Evolutionary conservation across 176 grass and related monocot genomes (phyloP), one percentile per base, ranked within the genome.

Genomic region (Canna indica): DNA sequence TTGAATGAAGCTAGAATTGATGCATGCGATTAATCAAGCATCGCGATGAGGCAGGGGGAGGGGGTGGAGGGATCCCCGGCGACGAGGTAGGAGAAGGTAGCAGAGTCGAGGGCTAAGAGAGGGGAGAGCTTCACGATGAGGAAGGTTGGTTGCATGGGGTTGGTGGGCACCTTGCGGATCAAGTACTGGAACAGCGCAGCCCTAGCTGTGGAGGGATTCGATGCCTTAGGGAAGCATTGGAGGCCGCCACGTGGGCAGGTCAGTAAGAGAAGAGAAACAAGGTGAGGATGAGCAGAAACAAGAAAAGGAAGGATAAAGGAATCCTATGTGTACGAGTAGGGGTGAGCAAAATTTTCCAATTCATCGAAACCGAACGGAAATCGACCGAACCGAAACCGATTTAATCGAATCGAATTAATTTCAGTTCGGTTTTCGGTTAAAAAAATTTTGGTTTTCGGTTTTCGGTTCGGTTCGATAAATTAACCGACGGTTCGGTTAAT

Each of bases 101-200:
- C 68, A 1, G 68, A 70, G 26, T 70, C 68, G 26, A 70, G 44
- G 68, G 68, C 68, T 9, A 45, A 70, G 68, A 70, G 68, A 26
- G 68, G 68, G 44, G 68, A 70, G 27, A 70, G 68, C 41, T 70
- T 70, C 44, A 27, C 42, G 25, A 70, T 24, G 68, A 70, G 68
- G 41, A 70, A 70, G 27, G 14, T 45, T 12, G 68, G 68, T 14
- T 48, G 68, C 7, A 27, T 10, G 7, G 44, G 68, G 68, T 20
- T 48, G 26, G 28, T 70, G 68, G 68, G 68, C 14, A 70, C 68
- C 68, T 70, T 70, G 27, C 68, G 68, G 44, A 20, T 48, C 68
- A 42, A 70, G 46, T 70, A 70, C 68, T 45, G 42, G 45, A 70
- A 29, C 28, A 70, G 44, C 6, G 68, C 68, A 14, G 68, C 68